Evolutionary conservation across 257 asterid genomes (phyloP), one percentile per base, ranked within the genome.

Genomic region (Rhazya stricta): DNA sequence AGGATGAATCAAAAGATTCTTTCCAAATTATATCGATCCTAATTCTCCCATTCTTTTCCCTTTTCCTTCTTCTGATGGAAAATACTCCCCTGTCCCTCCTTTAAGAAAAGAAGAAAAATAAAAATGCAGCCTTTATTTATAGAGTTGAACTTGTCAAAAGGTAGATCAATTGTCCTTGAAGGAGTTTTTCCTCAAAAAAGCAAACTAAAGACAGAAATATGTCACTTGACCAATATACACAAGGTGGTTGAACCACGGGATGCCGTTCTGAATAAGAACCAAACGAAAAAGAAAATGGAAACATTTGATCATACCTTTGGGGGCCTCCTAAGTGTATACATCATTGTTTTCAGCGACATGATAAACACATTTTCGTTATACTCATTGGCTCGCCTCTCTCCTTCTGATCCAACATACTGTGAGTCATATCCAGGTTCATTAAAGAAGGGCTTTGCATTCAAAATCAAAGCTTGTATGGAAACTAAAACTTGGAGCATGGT

Each of bases 401-500:
- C 91, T 25, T 75, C 82, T 30, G 19, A 36, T n/a, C 89, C 87
- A 63, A 54, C 70, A 81, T 79, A 77, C 41, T n/a, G 53, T 10
- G 4, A 23, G 16, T 81, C 89, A 76, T 75, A 79, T 43, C 91
- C 91, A 72, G 87, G 89, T 84, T 87, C 91, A 57, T 87, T 87
- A 77, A 82, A 87, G 78, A 84, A 87, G 32, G 91, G 91, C 32
- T 74, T 78, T 30, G 81, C 70, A 74, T 87, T 87, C 79, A 87
- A 72, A 79, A 87, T 84, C 57, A 87, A 69, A 71, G 85, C 91
- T 78, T 87, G 91, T 70, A 87, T 84, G 10, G 91, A 87, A 27
- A 87, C 88, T 74, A 84, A 54, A 23, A 87, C 91, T 81, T 87
- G 91, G 71, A 87, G 82, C 91, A 87, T 87, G 70, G 91, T 87